A percentile compares a stretch with the other conserved stretches of the same genome.
Conservation (phyloP, 2,329 filamentous ascomycete genomes). For the Tolypocladium nubicola region DNA sequence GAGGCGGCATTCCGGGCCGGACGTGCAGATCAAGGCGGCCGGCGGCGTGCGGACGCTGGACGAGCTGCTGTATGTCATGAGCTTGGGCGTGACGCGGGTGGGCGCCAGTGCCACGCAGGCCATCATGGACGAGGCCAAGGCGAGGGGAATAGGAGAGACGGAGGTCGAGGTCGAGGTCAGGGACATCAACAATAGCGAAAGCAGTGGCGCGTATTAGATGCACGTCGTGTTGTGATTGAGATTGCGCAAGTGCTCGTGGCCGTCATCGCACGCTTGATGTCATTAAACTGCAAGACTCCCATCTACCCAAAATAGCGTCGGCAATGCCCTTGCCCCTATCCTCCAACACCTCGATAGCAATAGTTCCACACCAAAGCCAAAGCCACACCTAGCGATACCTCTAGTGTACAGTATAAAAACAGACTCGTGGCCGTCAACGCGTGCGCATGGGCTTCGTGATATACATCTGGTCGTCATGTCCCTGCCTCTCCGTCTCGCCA, state of each 20-base stretch:
- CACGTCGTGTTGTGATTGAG: background rate
- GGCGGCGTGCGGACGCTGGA: slow-evolving; percentile 47
- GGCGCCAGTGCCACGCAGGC: slow-evolving; percentile 43
- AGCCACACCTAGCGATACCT: background rate
- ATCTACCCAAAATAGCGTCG: background rate
- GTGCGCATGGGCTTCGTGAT: background rate
- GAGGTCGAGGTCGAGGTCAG: slow-evolving; percentile 8
- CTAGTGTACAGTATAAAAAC: background rate
- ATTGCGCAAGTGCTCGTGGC: background rate
- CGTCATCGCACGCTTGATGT: background rate
- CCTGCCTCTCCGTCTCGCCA: background rate
- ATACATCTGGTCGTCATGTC: background rate
- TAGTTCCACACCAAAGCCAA: background rate
- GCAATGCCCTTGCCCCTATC: background rate
- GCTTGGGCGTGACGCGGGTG: slow-evolving; percentile 42
- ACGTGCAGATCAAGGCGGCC: slow-evolving; percentile 46
- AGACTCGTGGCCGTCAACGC: background rate
- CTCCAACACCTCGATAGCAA: background rate
- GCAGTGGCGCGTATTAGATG: background rate
- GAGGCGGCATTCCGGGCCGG: slow-evolving; percentile 29
- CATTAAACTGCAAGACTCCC: background rate
- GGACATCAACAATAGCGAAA: background rate
- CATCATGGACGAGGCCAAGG: slow-evolving; percentile 44
- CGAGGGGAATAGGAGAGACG: slow-evolving; percentile 30
- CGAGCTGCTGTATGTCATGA: slow-evolving; percentile 42